Evolutionary conservation across 2,329 filamentous ascomycete species (phyloP), one percentile per base, ranked within the genome.

Genomic region (Penicillium sp.): DNA sequence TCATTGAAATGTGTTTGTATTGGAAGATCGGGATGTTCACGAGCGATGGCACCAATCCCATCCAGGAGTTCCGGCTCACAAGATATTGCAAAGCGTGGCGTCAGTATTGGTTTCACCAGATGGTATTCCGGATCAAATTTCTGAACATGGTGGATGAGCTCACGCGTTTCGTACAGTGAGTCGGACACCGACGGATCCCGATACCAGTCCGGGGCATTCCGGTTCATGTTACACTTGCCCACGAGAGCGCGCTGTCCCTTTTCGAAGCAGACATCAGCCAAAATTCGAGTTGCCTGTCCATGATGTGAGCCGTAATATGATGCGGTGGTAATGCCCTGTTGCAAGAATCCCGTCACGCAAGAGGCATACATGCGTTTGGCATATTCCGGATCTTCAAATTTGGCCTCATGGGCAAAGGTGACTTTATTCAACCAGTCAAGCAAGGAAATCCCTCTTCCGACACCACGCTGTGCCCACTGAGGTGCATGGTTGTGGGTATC

Each of bases 401-500:
- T 82, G 4, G 85, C 81, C 70, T 89, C 86, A 61, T 84, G 80
- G 2, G 83, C 84, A 63, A 88, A 89, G 0, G 87, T 89, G 27
- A 87, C 77, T n/a, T 81, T 71, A 35, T 84, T 78, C 1, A 89
- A 77, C 87, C 87, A 89, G 66, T 88, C 82, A 8, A 87, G 62
- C 7, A 80, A 68, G 2, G 70, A 65, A 41, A 67, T 61, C 7
- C 77, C 77, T 52, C 76, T 75, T 6, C 78, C 78, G 3, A 76
- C 67, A 6, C 78, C 78, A 19, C 78, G 74, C 60, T 80, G 78
- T 23, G 77, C 71, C 75, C 77, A 82, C 71, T 82, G 80, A 2
- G 86, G 86, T 0, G 87, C 86, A 66, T 89, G 87, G 59, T 87
- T 87, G 71, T 89, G 87, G 1, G 86, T 88, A 73, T 89, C 86